Evolutionary conservation across 2,329 filamentous ascomycete species (phyloP).

Genomic region (Coccinonectria pachysandricola): DNA sequence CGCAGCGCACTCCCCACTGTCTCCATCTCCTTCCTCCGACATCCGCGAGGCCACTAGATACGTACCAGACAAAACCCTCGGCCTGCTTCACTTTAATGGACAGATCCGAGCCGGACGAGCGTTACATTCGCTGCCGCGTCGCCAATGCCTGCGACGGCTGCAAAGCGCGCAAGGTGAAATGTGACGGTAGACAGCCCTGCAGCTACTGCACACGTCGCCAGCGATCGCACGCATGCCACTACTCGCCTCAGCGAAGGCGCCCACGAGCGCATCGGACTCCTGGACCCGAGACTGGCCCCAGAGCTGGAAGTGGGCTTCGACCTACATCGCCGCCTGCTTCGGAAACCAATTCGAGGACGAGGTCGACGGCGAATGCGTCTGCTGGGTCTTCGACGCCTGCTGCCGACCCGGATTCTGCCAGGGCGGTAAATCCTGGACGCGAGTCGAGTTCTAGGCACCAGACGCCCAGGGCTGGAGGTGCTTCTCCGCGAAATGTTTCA

Average conservation of each 20-base stretch:
- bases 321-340: too few species aligned
- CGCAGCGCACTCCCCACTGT: too few species aligned
- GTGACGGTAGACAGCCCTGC: constrained; percentile 43
- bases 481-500: constrained; percentile 3
- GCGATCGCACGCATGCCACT: constrained; percentile 34
- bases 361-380: constrained; percentile 10
- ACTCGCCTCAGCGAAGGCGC: constrained; percentile 34
- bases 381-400: not conserved
- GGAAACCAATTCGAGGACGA: constrained; percentile 7
- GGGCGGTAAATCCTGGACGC: too few species aligned
- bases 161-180: constrained; percentile 46
- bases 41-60: too few species aligned
- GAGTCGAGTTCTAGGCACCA: constrained; percentile 2
- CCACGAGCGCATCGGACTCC: constrained; percentile 15
- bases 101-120: too few species aligned
- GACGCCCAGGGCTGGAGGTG: constrained; percentile 1
- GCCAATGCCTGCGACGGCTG: constrained; percentile 45
- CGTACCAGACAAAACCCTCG: too few species aligned
- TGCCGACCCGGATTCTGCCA: not conserved
- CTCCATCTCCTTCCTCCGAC: too few species aligned
- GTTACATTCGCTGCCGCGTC: constrained; percentile 32
- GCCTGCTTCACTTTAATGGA: too few species aligned
- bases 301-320: too few species aligned
- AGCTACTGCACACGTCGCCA: constrained; percentile 37
- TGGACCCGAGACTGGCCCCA: too few species aligned